Conservation (phyloP, 768 basidiomycete species). For the Xerocomellus intermedius region DNA sequence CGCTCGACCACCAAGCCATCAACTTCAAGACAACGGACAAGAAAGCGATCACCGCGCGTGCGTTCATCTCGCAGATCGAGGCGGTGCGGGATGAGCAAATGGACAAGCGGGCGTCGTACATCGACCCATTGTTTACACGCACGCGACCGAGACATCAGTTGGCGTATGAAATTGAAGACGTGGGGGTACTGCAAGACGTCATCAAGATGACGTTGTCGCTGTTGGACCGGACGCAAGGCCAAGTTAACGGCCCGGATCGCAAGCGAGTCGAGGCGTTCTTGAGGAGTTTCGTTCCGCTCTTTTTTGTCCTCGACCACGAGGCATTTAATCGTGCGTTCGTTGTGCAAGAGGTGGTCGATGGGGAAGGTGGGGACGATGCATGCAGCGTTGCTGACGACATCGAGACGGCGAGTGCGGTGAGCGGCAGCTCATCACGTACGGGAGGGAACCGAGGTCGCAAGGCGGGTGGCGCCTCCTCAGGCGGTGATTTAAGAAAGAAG, state of each 20-base stretch:
- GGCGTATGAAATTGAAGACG: slow-evolving; percentile 72
- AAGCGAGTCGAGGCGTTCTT: slow-evolving; percentile 81
- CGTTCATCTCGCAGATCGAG: slow-evolving; percentile 83
- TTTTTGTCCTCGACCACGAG: slow-evolving; percentile 72
- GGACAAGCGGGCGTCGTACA: slow-evolving; percentile 62
- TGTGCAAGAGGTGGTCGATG: slow-evolving; percentile 59
- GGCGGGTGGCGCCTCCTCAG: slow-evolving; percentile 38
- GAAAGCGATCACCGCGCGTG: slow-evolving; percentile 71
- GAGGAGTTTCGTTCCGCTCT: slow-evolving; percentile 70
- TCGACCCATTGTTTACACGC: slow-evolving; percentile 53
- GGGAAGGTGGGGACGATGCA: slow-evolving; percentile 52
- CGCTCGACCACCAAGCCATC: slow-evolving; percentile 91
- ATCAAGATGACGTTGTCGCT: slow-evolving; percentile 88
- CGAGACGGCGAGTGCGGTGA: slow-evolving; percentile 33
- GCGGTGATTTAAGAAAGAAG: slow-evolving; percentile 75
- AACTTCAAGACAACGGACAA: slow-evolving; percentile 90
- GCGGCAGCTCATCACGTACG: slow-evolving; percentile 25
- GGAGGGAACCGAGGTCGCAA: slow-evolving; percentile 44
- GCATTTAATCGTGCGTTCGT: slow-evolving; percentile 71
- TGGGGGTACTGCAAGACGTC: slow-evolving; percentile 77
- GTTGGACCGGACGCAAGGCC: slow-evolving; percentile 83
- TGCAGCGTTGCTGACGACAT: slow-evolving; percentile 37
- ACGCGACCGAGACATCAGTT: slow-evolving; percentile 76
- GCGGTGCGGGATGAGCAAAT: slow-evolving; percentile 79
- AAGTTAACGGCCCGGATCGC: slow-evolving; percentile 68